A percentile compares a stretch with the other conserved stretches of the same genome.
phyloP scores from a whole-genome alignment of 148 eudicot genomes.

The Dianthus caryophyllus region DNA sequence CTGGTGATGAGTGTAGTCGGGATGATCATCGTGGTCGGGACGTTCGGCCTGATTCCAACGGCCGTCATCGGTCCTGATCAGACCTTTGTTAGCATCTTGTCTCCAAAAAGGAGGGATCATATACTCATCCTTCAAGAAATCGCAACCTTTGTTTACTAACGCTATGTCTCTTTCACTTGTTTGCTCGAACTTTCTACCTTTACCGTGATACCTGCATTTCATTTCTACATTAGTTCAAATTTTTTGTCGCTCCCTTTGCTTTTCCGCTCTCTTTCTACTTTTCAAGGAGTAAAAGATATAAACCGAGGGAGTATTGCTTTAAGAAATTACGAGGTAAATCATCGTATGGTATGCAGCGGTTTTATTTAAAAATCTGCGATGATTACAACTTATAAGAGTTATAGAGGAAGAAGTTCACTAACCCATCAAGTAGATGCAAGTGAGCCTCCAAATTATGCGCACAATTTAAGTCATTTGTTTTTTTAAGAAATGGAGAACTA shows the following conservation, averaged over 20 bases:
- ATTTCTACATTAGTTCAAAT: too few relatives aligned
- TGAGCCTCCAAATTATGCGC: conserved; percentile 78
- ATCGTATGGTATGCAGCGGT: too few relatives aligned
- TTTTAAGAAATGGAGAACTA: conserved; percentile 61
- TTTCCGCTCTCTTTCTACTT: too few relatives aligned
- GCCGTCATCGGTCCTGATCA: conserved; percentile 44
- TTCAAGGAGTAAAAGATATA: too few relatives aligned
- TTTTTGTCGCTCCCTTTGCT: too few relatives aligned
- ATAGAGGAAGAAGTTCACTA: conserved; percentile 16
- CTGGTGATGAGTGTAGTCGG: conserved; percentile 36
- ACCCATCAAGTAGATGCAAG: conserved; percentile 70
- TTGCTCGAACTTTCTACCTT: conserved; percentile 35
- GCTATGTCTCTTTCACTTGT: conserved; percentile 49
- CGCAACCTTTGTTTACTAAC: conserved; percentile 54
- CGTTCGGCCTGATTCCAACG: conserved; percentile 57
- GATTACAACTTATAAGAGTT: too few relatives aligned
- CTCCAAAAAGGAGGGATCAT: conserved; percentile 58
- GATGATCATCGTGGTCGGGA: conserved; percentile 42
- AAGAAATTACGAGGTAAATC: too few relatives aligned
- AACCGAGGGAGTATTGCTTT: too few relatives aligned
- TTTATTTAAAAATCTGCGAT: too few relatives aligned
- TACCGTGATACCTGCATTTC: conserved; percentile 50
- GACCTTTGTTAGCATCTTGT: conserved; percentile 57
- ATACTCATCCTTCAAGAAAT: conserved; percentile 49
- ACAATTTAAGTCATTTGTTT: conserved; percentile 43